A percentile compares a stretch with the other conserved stretches of the same genome.
Evolutionary conservation across 176 grass and related monocot species (phyloP).

Genomic region (Rhipidocladum racemiflorum): DNA sequence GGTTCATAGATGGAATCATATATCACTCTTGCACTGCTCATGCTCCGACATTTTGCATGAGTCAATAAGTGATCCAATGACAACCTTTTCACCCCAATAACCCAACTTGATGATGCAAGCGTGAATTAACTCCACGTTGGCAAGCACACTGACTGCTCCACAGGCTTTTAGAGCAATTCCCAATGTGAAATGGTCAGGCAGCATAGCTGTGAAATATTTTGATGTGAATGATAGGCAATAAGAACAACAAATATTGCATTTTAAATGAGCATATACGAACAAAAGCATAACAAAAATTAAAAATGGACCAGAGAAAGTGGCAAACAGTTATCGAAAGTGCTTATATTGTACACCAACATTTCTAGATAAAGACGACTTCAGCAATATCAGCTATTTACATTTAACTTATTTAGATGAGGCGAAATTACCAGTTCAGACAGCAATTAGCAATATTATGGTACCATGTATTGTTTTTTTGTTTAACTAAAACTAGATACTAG

Average conservation of each 20-base stretch:
- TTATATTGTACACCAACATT: too few relatives aligned
- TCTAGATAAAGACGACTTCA: too few relatives aligned
- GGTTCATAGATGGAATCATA: slow-evolving; percentile 53
- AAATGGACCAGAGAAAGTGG: too few relatives aligned
- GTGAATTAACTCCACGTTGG: slow-evolving; percentile 53
- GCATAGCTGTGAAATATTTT: slow-evolving; percentile 41
- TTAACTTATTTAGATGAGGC: too few relatives aligned
- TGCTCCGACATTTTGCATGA: slow-evolving; percentile 66
- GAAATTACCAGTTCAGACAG: too few relatives aligned
- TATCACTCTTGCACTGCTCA: slow-evolving; percentile 45
- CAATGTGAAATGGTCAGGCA: slow-evolving; percentile 75
- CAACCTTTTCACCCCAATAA: slow-evolving; percentile 43
- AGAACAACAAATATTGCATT: neutral
- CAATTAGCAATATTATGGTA: too few relatives aligned
- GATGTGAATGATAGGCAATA: slow-evolving; percentile 1
- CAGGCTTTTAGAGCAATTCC: slow-evolving; percentile 61
- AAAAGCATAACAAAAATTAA: neutral
- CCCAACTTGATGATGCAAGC: slow-evolving; percentile 63
- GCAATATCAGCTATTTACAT: too few relatives aligned
- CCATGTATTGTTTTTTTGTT: too few relatives aligned
- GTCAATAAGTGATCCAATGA: slow-evolving; percentile 66
- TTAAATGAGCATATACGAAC: neutral
- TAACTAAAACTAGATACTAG: too few relatives aligned
- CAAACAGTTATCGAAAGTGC: too few relatives aligned
- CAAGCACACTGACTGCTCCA: slow-evolving; percentile 33